Percentiles rank a stretch among this genome's conserved stretches.
Evolutionary conservation across 192 early-diverging fungal genomes (phyloP).

Genomic region (Backusella macrospora): DNA sequence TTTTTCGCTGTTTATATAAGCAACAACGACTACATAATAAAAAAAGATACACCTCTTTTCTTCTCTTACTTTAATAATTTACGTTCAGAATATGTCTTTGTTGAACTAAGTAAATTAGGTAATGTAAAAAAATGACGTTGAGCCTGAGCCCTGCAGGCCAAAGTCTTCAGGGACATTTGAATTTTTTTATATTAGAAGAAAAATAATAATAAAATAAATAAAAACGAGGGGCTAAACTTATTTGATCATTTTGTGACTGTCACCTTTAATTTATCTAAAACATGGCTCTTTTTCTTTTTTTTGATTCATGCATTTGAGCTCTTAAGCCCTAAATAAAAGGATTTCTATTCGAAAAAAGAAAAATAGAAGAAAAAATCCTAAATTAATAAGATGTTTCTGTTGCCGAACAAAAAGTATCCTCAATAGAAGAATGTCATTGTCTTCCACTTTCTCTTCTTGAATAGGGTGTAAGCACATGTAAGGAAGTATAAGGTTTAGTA

Average conservation of each 20-base stretch:
- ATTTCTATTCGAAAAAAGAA: too few species aligned
- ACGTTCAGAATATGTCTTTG: conserved; percentile 24
- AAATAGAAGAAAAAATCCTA: too few species aligned
- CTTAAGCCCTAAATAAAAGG: too few species aligned
- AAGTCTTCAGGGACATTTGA: conserved; percentile 10
- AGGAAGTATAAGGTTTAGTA: too few species aligned
- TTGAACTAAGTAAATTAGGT: conserved; percentile 19
- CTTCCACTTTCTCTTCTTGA: too few species aligned
- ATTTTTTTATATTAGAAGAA: background rate
- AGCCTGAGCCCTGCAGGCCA: conserved; percentile 7
- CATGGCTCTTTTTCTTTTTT: too few species aligned
- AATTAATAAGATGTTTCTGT: too few species aligned
- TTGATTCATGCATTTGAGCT: background rate
- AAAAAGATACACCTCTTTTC: background rate
- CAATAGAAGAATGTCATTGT: too few species aligned
- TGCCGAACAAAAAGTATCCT: too few species aligned
- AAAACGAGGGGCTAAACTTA: background rate
- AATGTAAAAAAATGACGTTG: conserved; percentile 21
- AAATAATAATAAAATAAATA: background rate
- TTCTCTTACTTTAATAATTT: conserved; percentile 21
- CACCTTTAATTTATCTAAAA: too few species aligned
- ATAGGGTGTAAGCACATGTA: too few species aligned
- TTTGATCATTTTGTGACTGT: background rate
- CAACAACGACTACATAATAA: background rate
- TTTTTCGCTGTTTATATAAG: conserved; percentile 4